Base-by-base conservation (phyloP, 371 early-diverging fungal species). In the Vittaforma corneae region DNA sequence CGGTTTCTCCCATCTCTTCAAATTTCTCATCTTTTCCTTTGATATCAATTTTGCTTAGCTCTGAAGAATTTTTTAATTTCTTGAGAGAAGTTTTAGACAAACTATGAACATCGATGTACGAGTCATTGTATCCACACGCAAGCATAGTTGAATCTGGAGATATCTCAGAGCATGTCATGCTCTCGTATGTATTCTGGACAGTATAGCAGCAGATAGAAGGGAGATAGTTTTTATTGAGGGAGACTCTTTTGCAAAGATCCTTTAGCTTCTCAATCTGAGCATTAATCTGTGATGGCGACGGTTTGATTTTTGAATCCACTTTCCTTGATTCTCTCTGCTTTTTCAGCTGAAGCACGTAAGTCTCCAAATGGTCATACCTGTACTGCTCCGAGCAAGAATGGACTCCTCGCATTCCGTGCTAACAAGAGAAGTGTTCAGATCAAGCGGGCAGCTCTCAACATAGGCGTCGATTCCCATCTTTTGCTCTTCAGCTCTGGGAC, bases 161-260 rank as follows among this genome's bases (percentile, higher is more conserved):
- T 38, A 77, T 76, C 46, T 79, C 81, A 28, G 76, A 34, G 51
- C 66, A 68, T 33, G 75, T 73, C 0, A 79, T 64, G 11, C 62
- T 51, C 56, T 87, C 87, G 76, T 87, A 84, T 0, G 92, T 87
- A 72, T 98, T 95, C 79, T 92, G 90, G 60, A 96, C 86, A 1
- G 96, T 98, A 78, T 91, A 96, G 68, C 87, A 87, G 77, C 92
- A 91, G 29, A 95, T 85, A 37, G 90, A 89, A 1, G 97, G 93
- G 33, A 90, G 81, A 14, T 88, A 84, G 1, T 83, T 82, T 26
- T 85, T 83, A 1, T 85, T 83, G 20, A 89, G 72, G 0, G 83
- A 78, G 2, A 88, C 84, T 35, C 88, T 85, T 57, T 87, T 87
- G 71, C 87, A 80, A 3, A 90, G 65, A 52, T 96, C 93, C 62